phyloP scores from a whole-genome alignment of 306 rosid species.

The Delonix regia region DNA sequence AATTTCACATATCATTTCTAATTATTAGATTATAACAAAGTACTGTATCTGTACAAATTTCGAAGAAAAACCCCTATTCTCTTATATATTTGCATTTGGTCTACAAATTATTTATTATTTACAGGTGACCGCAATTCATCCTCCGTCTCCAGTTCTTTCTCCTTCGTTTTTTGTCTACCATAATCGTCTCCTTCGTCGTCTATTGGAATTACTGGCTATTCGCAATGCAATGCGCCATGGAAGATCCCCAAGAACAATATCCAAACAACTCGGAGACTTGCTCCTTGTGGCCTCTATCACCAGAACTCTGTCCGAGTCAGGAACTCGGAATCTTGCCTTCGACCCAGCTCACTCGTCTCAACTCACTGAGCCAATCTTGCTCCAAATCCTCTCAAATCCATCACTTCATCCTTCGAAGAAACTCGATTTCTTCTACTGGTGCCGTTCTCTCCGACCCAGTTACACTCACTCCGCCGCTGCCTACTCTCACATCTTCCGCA shows the following conservation, averaged over 20 bases:
- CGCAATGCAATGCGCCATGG: constrained; percentile 57
- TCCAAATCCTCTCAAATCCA: constrained; percentile 55
- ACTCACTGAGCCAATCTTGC: constrained; percentile 59
- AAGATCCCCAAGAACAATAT: constrained; percentile 27
- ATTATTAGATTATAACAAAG: too few relatives aligned
- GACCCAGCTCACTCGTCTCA: constrained; percentile 41
- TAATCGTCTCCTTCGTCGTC: neutral
- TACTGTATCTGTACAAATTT: too few relatives aligned
- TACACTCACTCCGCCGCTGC: constrained; percentile 42
- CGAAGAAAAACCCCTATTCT: neutral
- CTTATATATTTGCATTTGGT: neutral
- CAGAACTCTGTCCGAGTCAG: constrained; percentile 57
- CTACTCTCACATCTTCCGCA: constrained; percentile 58
- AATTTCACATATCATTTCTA: too few relatives aligned
- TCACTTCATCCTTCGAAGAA: constrained; percentile 66
- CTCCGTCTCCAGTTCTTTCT: neutral
- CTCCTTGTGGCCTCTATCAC: constrained; percentile 68
- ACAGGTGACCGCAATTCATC: neutral
- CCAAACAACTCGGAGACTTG: constrained; percentile 45
- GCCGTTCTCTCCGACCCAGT: constrained; percentile 41
- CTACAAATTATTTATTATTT: neutral
- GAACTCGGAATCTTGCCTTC: constrained; percentile 55
- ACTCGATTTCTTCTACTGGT: constrained; percentile 70
- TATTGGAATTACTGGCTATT: neutral
- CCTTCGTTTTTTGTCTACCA: neutral